Conservation (phyloP, 345 rosid genomes). For the Rubroshorea leprosula region DNA sequence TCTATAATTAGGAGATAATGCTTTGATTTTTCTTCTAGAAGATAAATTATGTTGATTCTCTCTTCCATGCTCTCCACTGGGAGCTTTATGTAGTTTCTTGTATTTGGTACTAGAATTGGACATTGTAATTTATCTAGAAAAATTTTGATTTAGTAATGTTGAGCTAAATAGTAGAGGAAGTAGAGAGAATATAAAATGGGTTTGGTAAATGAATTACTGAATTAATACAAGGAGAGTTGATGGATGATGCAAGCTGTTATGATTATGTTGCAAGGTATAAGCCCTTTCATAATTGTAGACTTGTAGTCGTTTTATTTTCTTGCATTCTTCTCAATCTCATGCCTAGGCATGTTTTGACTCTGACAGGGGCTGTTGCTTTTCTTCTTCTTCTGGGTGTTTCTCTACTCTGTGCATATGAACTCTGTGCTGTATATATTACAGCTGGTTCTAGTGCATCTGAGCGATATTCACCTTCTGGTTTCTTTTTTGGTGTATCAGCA, state of each 20-base stretch:
- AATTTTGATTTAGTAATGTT: not conserved
- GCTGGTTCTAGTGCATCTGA: slow-evolving; percentile 83
- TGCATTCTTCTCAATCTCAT: not conserved
- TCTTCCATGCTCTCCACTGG: not conserved
- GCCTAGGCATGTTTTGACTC: slow-evolving; percentile 17
- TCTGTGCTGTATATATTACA: slow-evolving; percentile 94
- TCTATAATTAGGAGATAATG: not conserved
- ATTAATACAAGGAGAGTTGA: not conserved
- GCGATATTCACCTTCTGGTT: slow-evolving; percentile 94
- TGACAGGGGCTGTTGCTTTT: slow-evolving; percentile 89
- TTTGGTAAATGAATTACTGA: not conserved
- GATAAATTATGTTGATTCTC: not conserved
- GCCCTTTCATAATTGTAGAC: too few relatives aligned
- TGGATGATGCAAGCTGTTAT: too few relatives aligned
- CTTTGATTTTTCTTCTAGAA: not conserved
- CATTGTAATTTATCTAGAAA: not conserved
- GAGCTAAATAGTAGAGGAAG: not conserved
- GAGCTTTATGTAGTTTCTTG: not conserved
- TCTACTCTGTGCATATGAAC: slow-evolving; percentile 91
- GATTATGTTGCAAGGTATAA: too few relatives aligned
- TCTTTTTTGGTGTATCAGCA: slow-evolving; percentile 98
- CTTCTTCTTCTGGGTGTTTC: slow-evolving; percentile 96
- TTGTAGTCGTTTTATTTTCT: too few relatives aligned
- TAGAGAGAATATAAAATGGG: not conserved
- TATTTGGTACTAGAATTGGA: not conserved